Evolutionary conservation across 805 yeast genomes (phyloP).

Genomic region (Barnettozyma salicaria): DNA sequence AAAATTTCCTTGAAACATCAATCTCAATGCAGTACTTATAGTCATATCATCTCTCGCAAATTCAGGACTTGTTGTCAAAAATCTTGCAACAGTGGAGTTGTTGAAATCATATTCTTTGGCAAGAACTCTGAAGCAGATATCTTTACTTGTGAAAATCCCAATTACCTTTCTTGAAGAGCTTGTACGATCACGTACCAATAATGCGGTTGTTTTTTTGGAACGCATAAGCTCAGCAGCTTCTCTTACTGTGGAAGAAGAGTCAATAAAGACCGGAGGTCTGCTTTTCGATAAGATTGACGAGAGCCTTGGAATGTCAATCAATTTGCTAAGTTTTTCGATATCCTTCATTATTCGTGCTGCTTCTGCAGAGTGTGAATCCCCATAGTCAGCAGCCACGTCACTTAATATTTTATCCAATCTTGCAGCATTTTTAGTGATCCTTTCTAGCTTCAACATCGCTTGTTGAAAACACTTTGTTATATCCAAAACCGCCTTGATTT

Average conservation of each 20-base stretch:
- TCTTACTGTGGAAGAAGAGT: conserved; percentile 32
- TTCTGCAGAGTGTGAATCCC: conserved; percentile 19
- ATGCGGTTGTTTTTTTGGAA: conserved; percentile 35
- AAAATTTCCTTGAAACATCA: conserved; percentile 43
- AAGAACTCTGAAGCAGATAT: conserved; percentile 37
- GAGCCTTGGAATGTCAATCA: conserved; percentile 39
- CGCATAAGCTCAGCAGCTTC: conserved; percentile 37
- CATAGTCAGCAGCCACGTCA: conserved; percentile 29
- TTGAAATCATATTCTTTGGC: conserved; percentile 32
- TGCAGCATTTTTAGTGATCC: conserved; percentile 34
- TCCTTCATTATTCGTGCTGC: conserved; percentile 29
- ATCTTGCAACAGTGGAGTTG: conserved; percentile 35
- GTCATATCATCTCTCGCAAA: conserved; percentile 35
- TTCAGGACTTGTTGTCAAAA: conserved; percentile 42
- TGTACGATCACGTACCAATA: conserved; percentile 33
- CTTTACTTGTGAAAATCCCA: conserved; percentile 43
- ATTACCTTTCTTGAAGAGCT: conserved; percentile 30
- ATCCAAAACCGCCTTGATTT: conserved; percentile 39
- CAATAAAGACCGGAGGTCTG: conserved; percentile 31
- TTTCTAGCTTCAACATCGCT: conserved; percentile 38
- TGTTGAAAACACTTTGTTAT: conserved; percentile 43
- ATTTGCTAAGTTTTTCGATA: conserved; percentile 31
- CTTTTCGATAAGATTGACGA: conserved; percentile 16
- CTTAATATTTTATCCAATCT: conserved; percentile 26
- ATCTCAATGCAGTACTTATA: conserved; percentile 38